Evolutionary conservation across 768 basidiomycete genomes (phyloP).

Genomic region (Russula compacta): DNA sequence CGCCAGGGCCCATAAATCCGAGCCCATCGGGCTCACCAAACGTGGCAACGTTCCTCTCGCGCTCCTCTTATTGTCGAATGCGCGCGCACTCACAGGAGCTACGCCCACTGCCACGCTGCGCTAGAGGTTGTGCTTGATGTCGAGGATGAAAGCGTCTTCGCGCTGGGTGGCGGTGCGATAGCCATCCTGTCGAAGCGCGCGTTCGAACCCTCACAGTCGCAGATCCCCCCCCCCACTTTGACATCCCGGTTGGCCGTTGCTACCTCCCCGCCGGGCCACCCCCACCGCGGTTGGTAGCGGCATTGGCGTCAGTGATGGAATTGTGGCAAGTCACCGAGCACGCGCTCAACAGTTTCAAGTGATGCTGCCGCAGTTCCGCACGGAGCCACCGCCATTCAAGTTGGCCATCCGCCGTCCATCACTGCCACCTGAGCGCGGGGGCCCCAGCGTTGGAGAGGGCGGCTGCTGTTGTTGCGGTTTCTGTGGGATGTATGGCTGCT

Average conservation of each 20-base stretch:
- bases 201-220: slow-evolving; percentile 73
- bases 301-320: slow-evolving; percentile 26
- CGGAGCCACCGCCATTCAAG: slow-evolving; percentile 34
- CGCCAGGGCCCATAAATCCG: slow-evolving; percentile 68
- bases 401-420: slow-evolving; percentile 26
- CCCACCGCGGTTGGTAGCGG: slow-evolving; percentile 30
- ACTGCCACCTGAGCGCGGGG: slow-evolving; percentile 20
- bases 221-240: slow-evolving; percentile 46
- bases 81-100: slow-evolving; percentile 45
- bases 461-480: slow-evolving; percentile 15
- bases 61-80: slow-evolving; percentile 71
- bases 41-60: slow-evolving; percentile 77
- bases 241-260: slow-evolving; percentile 13
- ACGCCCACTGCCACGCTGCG: slow-evolving; percentile 35
- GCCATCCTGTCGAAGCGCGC: slow-evolving; percentile 74
- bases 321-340: slow-evolving; percentile 41
- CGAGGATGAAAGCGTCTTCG: slow-evolving; percentile 36
- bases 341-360: slow-evolving; percentile 59
- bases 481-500: slow-evolving; percentile 22
- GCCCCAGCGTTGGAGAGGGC: background rate
- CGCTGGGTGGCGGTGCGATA: slow-evolving; percentile 26
- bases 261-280: slow-evolving; percentile 24
- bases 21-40: slow-evolving; percentile 82
- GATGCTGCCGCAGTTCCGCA: slow-evolving; percentile 70
- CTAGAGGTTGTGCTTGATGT: slow-evolving; percentile 28